Conservation (phyloP, 2,329 filamentous ascomycete genomes). For the Penicillium expansum region DNA sequence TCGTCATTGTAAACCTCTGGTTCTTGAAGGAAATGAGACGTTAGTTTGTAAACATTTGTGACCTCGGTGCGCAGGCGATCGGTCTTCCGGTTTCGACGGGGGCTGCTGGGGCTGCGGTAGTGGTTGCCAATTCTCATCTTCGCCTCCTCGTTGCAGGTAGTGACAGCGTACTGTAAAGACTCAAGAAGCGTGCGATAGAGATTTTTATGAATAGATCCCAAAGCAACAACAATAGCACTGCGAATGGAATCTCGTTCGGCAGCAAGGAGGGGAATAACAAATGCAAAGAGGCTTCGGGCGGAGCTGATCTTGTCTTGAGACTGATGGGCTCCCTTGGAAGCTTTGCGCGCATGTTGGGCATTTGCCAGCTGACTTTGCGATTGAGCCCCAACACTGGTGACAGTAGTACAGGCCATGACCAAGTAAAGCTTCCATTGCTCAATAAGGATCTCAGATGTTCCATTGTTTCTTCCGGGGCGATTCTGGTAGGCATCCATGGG, state of each 20-base stretch:
- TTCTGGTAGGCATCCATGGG: constrained; percentile 37
- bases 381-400: constrained; percentile 74
- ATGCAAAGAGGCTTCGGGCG: constrained; percentile 84
- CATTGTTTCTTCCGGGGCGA: constrained; percentile 52
- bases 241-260: constrained; percentile 77
- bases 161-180: constrained; percentile 81
- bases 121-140: constrained; percentile 73
- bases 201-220: constrained; percentile 93
- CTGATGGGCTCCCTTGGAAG: constrained; percentile 64
- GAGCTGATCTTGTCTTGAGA: constrained; percentile 79
- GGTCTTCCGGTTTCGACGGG: constrained; percentile 76
- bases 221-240: constrained; percentile 83
- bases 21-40: constrained; percentile 80
- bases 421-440: constrained; percentile 98
- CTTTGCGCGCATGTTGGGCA: constrained; percentile 75
- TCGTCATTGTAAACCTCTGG: constrained; percentile 78
- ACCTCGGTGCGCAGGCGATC: constrained; percentile 90
- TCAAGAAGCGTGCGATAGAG: constrained; percentile 89
- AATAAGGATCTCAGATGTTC: constrained; percentile 80
- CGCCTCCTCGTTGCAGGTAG: constrained; percentile 82
- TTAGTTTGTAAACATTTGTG: constrained; percentile 92
- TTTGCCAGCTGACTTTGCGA: constrained; percentile 58
- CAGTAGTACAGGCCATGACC: constrained; percentile 92
- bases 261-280: constrained; percentile 81
- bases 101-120: constrained; percentile 78